Evolutionary conservation across 2,329 filamentous ascomycete genomes (phyloP), one percentile per base, ranked within the genome.

Genomic region (Botrytis paeoniae): DNA sequence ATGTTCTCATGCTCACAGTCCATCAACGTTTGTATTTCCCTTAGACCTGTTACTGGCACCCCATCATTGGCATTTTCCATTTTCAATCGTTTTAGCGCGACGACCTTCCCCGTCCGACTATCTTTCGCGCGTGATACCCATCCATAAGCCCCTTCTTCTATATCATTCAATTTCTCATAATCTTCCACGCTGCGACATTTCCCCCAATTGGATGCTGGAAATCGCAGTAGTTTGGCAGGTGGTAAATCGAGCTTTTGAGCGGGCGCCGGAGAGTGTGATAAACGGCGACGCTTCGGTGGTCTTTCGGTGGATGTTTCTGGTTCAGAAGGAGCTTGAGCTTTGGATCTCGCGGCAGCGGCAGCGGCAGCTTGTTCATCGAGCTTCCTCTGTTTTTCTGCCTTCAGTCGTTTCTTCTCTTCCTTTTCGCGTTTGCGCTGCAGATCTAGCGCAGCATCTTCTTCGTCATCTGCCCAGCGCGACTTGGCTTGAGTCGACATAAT

Each of bases 131-230:
- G 88, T 71, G 95, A 95, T 7, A 99, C 96, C 88, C 91, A 95
- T 63, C 96, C 96, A 82, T 99, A 99, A 14, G 94, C 94, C 51
- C 96, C 96, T 84, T 99, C 96, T 82, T 98, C 96, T 79, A 99
- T 99, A 81, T 96, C 93, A 82, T 99, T 99, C 73, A 99, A 86
- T 77, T 93, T 92, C 79, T 98, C 93, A 83, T 95, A 99, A 80
- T 93, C 91, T 80, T 95, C 92, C 39, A 97, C 92, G 80, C 93
- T 93, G 74, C 92, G 87, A 80, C 92, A 92, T 73, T 84, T 85
- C 69, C 89, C 87, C 89, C 94, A 97, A 77, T 85, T 82, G 16
- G 88, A 87, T 22, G 86, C 85, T 16, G 92, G 87, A 80, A 97
- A 95, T 18, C 92, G 89, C 60, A 98, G 83, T 3, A 97, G 85